Evolutionary conservation across 306 rosid species (phyloP).

Genomic region (Abrus precatorius): DNA sequence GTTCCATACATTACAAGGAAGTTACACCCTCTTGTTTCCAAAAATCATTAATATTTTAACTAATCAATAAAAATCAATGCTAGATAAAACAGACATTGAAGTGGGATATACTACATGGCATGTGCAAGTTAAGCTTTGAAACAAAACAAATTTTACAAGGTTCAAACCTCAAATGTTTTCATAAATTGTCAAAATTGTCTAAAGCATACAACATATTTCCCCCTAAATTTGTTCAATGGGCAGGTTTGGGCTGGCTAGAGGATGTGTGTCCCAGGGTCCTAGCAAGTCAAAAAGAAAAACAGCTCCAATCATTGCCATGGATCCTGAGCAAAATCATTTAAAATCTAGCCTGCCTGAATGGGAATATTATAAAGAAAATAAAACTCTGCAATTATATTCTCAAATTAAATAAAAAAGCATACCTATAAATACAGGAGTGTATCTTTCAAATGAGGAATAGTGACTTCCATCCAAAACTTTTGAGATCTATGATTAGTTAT

Average conservation of each 20-base stretch:
- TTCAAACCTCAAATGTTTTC: not conserved
- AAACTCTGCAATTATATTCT: not conserved
- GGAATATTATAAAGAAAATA: not conserved
- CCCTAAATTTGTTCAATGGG: not conserved
- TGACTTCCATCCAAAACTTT: not conserved
- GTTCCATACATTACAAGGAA: constrained; percentile 39
- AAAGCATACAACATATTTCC: too few relatives aligned
- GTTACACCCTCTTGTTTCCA: constrained; percentile 21
- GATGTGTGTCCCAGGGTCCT: not conserved
- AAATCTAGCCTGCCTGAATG: not conserved
- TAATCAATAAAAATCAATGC: constrained; percentile 6
- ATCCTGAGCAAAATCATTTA: not conserved
- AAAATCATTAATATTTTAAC: not conserved
- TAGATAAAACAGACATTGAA: constrained; percentile 17
- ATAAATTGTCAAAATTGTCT: not conserved
- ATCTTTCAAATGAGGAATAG: not conserved
- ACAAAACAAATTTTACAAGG: not conserved
- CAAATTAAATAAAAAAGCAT: not conserved
- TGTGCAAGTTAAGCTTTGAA: constrained; percentile 4
- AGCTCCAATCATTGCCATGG: not conserved
- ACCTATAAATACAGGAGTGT: not conserved
- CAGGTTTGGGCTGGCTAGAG: not conserved
- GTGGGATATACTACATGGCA: constrained; percentile 11
- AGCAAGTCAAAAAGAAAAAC: constrained; percentile 20
- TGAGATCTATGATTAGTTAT: not conserved